A percentile compares a stretch with the other conserved stretches of the same genome.
Evolutionary conservation across 805 yeast species (phyloP).

Genomic region (Myxozyma vanderwaltii): DNA sequence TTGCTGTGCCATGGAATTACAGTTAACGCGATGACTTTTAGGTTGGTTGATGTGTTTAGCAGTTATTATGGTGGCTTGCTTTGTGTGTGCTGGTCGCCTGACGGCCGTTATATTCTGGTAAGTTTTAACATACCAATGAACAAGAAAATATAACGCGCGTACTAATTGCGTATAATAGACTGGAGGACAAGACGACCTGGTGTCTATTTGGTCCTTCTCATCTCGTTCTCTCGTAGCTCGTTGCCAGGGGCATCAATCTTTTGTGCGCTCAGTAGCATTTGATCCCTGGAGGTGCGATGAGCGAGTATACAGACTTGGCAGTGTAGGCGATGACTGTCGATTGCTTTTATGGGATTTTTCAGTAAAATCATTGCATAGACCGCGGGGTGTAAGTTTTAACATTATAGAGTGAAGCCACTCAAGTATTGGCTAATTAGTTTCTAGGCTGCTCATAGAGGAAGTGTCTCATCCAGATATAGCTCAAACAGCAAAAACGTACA

Average conservation of each 20-base stretch:
- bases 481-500: conserved; percentile 3
- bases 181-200: conserved; percentile 61
- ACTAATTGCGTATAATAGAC: too few relatives aligned
- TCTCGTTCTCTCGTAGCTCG: conserved; percentile 42
- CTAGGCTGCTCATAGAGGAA: conserved; percentile 24
- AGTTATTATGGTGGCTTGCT: conserved; percentile 68
- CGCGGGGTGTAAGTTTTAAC: conserved; percentile 19
- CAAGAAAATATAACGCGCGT: too few relatives aligned
- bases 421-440: too few relatives aligned
- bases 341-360: conserved; percentile 58
- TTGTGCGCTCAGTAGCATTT: conserved; percentile 52
- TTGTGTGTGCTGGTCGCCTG: conserved; percentile 57
- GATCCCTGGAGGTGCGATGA: conserved; percentile 47
- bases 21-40: not conserved
- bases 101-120: conserved; percentile 47
- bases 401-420: not conserved
- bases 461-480: conserved; percentile 26
- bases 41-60: conserved; percentile 56
- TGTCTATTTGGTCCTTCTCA: conserved; percentile 48
- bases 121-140: not conserved
- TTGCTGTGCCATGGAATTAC: not conserved
- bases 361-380: conserved; percentile 46
- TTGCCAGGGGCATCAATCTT: conserved; percentile 56
- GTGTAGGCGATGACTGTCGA: conserved; percentile 60
- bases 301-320: conserved; percentile 51